Evolutionary conservation across 2,329 filamentous ascomycete genomes (phyloP).

Genomic region (Lachnellula subtilissima): DNA sequence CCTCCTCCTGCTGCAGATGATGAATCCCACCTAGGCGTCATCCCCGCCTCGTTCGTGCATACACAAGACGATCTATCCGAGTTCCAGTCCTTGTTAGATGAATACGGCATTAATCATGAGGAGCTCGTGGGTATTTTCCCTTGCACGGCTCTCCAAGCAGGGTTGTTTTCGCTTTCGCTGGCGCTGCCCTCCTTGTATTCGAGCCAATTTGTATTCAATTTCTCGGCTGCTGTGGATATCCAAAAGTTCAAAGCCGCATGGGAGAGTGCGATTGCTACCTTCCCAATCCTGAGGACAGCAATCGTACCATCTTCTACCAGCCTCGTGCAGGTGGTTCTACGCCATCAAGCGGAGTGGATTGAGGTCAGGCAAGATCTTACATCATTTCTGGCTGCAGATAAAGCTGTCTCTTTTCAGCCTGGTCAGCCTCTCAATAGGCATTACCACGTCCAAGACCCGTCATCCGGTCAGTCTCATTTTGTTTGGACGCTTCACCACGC

Average conservation of each 20-base stretch:
- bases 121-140: constrained; percentile 34
- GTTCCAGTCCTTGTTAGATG: background rate
- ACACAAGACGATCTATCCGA: background rate
- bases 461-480: background rate
- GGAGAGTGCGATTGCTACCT: background rate
- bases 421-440: background rate
- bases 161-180: constrained; percentile 32
- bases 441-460: background rate
- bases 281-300: background rate
- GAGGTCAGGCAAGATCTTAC: background rate
- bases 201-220: constrained; percentile 16
- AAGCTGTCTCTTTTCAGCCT: too few relatives aligned
- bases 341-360: background rate
- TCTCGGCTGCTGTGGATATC: background rate
- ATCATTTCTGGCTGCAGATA: background rate
- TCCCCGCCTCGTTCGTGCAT: background rate
- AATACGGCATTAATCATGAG: background rate
- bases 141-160: constrained; percentile 33
- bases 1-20: background rate
- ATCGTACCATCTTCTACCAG: background rate
- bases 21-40: background rate
- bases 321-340: background rate
- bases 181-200: constrained; percentile 31
- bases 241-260: constrained; percentile 4
- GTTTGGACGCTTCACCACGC: background rate